Percentiles rank a stretch among this genome's conserved stretches.
Conservation (phyloP, 805 yeast species). For the Cyberlindnera mrakii region DNA sequence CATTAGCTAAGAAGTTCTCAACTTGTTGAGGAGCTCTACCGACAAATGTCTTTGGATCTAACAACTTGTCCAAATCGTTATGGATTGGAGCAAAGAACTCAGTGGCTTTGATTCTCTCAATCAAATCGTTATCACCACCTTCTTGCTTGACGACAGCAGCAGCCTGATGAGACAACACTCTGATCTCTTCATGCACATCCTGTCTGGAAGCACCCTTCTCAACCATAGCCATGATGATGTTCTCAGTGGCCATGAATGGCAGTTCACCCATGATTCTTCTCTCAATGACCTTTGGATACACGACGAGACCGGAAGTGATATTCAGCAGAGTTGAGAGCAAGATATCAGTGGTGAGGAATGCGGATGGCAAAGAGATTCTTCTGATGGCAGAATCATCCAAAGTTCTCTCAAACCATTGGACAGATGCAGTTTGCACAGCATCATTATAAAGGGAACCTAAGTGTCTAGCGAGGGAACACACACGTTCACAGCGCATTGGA, state of each 20-base stretch:
- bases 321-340: constrained; percentile 82
- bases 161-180: constrained; percentile 96
- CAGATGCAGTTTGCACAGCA: constrained; percentile 94
- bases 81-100: constrained; percentile 86
- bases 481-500: constrained; percentile 99
- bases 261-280: constrained; percentile 91
- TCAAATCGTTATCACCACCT: constrained; percentile 97
- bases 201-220: constrained; percentile 97
- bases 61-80: constrained; percentile 69
- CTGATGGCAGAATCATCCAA: constrained; percentile 97
- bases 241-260: constrained; percentile 99
- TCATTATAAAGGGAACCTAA: constrained; percentile 87
- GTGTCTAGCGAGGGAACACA: constrained; percentile 96
- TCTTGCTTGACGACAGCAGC: constrained; percentile 95
- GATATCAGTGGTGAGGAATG: constrained; percentile 93
- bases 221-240: constrained; percentile 99
- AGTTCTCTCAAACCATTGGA: constrained; percentile 99
- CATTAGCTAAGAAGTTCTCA: constrained; percentile 80
- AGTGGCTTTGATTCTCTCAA: constrained; percentile 75
- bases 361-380: constrained; percentile 93
- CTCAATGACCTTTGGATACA: constrained; percentile 97
- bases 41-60: constrained; percentile 90
- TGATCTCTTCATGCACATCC: constrained; percentile 95
- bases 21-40: constrained; percentile 99
- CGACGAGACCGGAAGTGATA: constrained; percentile 93